phyloP scores from a whole-genome alignment of 2,329 filamentous ascomycete genomes.

The Trichoderma pleuroti region DNA sequence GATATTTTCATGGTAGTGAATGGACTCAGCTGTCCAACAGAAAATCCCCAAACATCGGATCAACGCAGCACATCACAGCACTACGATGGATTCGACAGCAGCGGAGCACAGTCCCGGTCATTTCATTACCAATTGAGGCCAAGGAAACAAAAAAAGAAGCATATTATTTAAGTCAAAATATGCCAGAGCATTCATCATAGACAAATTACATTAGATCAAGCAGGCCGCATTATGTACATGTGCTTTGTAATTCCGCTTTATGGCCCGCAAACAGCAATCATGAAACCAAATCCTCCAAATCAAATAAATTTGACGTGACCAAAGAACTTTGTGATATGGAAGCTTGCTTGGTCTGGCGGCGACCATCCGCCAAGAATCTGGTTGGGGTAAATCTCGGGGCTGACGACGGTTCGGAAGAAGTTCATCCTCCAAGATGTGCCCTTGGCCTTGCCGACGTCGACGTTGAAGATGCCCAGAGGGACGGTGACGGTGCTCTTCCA shows the following conservation, averaged over 20 bases:
- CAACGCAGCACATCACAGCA: background rate
- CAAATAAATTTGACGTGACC: conserved; percentile 39
- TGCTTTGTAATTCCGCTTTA: background rate
- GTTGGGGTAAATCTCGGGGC: conserved; percentile 41
- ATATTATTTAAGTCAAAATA: background rate
- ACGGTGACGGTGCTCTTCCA: conserved; percentile 43
- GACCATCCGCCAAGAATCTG: conserved; percentile 46
- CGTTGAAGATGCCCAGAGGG: conserved; percentile 49
- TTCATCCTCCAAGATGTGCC: conserved; percentile 51
- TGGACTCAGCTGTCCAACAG: background rate
- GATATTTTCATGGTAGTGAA: background rate
- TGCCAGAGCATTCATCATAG: background rate
- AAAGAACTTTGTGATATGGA: conserved; percentile 48
- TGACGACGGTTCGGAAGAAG: conserved; percentile 47
- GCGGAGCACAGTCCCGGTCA: background rate
- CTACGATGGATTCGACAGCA: background rate
- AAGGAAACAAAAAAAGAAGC: background rate
- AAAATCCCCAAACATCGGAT: background rate
- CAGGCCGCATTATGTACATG: background rate
- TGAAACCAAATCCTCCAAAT: background rate
- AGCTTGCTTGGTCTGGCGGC: conserved; percentile 43
- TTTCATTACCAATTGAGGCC: background rate
- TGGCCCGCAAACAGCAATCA: background rate
- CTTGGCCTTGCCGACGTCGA: conserved; percentile 40
- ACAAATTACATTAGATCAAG: background rate